Conservation (phyloP, 2,329 filamentous ascomycete species). For the Epicoccum nigrum region DNA sequence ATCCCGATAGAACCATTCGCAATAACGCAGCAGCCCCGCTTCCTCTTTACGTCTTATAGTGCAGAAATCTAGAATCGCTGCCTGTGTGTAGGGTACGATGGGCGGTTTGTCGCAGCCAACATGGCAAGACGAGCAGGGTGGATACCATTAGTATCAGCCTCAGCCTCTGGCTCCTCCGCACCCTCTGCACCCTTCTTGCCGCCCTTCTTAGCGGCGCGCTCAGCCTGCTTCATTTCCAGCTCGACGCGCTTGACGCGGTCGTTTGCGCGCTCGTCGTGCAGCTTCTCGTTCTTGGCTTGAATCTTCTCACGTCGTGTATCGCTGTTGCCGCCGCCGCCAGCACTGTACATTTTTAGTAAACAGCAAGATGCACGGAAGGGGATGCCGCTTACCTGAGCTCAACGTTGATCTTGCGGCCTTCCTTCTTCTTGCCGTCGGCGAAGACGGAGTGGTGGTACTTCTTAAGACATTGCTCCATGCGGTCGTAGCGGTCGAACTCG, state of each 20-base stretch:
- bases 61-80: slow-evolving; percentile 24
- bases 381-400: slow-evolving; percentile 75
- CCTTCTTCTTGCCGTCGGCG: slow-evolving; percentile 62
- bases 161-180: slow-evolving; percentile 20
- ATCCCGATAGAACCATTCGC: not conserved
- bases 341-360: slow-evolving; percentile 55
- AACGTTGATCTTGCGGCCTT: slow-evolving; percentile 81
- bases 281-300: slow-evolving; percentile 81
- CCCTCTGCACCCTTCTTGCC: slow-evolving; percentile 30
- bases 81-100: slow-evolving; percentile 22
- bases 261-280: slow-evolving; percentile 70
- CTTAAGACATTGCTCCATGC: slow-evolving; percentile 91
- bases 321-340: slow-evolving; percentile 83
- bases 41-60: too few species aligned
- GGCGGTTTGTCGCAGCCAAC: slow-evolving; percentile 34
- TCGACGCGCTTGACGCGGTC: slow-evolving; percentile 55
- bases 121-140: slow-evolving; percentile 47
- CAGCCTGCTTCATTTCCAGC: slow-evolving; percentile 48
- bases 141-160: slow-evolving; percentile 40
- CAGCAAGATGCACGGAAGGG: not conserved
- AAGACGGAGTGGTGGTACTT: slow-evolving; percentile 88
- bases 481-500: slow-evolving; percentile 84
- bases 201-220: slow-evolving; percentile 49
- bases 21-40: not conserved
- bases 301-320: slow-evolving; percentile 76